Evolutionary conservation across 805 yeast species (phyloP).

Genomic region (Wickerhamiella allomyrinae): DNA sequence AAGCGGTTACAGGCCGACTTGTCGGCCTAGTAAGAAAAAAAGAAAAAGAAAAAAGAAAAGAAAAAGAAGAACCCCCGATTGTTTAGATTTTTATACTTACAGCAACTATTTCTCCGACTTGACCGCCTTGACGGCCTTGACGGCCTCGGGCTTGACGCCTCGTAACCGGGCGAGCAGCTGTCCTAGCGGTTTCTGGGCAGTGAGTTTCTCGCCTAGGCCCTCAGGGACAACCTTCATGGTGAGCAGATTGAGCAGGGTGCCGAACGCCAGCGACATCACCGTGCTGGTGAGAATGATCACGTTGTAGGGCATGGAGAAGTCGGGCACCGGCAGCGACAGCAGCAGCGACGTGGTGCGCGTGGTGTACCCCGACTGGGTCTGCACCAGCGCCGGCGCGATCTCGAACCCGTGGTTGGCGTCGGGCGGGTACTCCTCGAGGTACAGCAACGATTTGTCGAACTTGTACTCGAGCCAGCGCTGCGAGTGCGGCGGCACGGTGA

Average conservation of each 20-base stretch:
- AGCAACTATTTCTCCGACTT: no score
- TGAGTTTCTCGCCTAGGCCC: conserved; percentile 26
- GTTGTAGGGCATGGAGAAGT: conserved; percentile 96
- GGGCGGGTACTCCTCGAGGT: conserved; percentile 92
- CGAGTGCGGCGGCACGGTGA: conserved; percentile 50
- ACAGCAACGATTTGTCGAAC: conserved; percentile 75
- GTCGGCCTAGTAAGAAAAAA: no score
- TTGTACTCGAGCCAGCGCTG: conserved; percentile 51
- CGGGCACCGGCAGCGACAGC: conserved; percentile 86
- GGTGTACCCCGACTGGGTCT: conserved; percentile 27
- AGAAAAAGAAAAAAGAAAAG: no score
- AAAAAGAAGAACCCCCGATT: no score
- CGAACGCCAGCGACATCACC: conserved; percentile 82
- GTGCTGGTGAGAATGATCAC: conserved; percentile 91
- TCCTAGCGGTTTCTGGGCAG: conserved; percentile 1
- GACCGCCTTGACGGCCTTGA: no score
- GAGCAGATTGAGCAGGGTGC: conserved; percentile 65
- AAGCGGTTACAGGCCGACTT: no score
- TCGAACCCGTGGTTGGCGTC: conserved; percentile 98
- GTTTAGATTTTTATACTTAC: no score
- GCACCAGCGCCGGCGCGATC: conserved; percentile 61
- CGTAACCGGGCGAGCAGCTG: background rate
- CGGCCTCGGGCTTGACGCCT: background rate
- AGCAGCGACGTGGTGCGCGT: conserved; percentile 77
- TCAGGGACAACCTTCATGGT: conserved; percentile 59